phyloP scores from a whole-genome alignment of 108 stramenopile genomes.

The Nannochloropsis salina region DNA sequence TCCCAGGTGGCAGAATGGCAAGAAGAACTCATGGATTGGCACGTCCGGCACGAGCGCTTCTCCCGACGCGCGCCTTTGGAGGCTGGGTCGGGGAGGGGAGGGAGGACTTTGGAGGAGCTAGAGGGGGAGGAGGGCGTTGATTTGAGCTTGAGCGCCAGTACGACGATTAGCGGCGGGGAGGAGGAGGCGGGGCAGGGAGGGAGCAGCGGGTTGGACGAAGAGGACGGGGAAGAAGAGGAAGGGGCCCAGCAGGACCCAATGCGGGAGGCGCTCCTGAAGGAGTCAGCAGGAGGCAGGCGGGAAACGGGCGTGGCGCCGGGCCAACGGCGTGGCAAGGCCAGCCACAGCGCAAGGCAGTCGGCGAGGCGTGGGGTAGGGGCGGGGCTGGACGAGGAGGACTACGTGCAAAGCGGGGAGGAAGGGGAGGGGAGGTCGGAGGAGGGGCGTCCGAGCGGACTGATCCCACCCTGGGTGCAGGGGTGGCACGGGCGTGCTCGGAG shows the following conservation, averaged over 20 bases:
- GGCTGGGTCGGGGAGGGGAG: background rate
- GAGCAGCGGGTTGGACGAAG: background rate
- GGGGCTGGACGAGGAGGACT: background rate
- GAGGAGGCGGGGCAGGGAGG: background rate
- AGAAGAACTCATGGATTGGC: slow-evolving; percentile 8
- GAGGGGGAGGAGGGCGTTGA: background rate
- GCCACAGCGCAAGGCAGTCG: background rate
- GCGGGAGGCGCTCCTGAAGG: background rate
- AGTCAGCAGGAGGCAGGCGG: background rate
- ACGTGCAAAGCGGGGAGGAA: background rate
- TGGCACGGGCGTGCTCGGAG: background rate
- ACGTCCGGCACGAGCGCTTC: slow-evolving; percentile 5
- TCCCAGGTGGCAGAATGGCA: background rate
- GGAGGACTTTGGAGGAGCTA: background rate
- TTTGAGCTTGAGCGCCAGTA: slow-evolving; percentile 2
- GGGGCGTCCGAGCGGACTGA: background rate
- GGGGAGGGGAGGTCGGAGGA: background rate
- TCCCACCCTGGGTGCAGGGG: background rate
- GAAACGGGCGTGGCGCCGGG: too few species aligned
- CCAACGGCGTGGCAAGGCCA: background rate
- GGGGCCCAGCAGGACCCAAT: background rate
- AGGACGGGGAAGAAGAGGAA: background rate
- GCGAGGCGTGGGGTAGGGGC: background rate
- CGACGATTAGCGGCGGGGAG: background rate
- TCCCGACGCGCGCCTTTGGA: background rate